Conservation (phyloP, 441 rosid species). For the Populus hybrid region DNA sequence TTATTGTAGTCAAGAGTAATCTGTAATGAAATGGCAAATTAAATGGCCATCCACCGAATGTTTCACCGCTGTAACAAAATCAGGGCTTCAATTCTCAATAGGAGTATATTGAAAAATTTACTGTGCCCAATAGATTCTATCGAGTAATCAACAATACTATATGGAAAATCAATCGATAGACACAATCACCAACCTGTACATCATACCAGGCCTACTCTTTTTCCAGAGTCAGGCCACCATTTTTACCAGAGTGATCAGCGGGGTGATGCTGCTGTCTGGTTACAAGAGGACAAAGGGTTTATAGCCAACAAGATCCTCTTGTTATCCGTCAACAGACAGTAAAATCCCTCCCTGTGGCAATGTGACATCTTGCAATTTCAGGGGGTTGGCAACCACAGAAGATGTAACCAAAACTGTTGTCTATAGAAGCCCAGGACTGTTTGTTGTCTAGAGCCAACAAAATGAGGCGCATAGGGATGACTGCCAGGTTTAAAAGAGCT, state of each 20-base stretch:
- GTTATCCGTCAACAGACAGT: neutral
- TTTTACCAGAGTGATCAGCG: conserved; percentile 2
- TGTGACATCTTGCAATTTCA: neutral
- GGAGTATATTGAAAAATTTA: neutral
- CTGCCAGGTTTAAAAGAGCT: neutral
- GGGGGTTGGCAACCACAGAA: neutral
- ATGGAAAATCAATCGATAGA: neutral
- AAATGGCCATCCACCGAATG: neutral
- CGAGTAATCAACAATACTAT: neutral
- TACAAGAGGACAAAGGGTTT: neutral
- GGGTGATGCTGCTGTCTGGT: neutral
- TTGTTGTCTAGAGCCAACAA: neutral
- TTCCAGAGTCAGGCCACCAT: neutral
- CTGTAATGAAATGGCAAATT: neutral
- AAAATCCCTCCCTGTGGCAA: neutral
- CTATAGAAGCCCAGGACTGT: neutral
- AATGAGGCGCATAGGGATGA: neutral
- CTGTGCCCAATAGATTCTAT: neutral
- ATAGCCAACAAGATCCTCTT: conserved; percentile 4
- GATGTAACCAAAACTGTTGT: neutral
- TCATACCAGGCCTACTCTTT: neutral
- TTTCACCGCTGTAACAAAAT: neutral
- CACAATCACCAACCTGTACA: neutral
- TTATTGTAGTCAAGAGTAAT: neutral
- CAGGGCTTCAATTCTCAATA: neutral